Evolutionary conservation across 352 stramenopile genomes (phyloP).

Genomic region (Phytopythium vexans): DNA sequence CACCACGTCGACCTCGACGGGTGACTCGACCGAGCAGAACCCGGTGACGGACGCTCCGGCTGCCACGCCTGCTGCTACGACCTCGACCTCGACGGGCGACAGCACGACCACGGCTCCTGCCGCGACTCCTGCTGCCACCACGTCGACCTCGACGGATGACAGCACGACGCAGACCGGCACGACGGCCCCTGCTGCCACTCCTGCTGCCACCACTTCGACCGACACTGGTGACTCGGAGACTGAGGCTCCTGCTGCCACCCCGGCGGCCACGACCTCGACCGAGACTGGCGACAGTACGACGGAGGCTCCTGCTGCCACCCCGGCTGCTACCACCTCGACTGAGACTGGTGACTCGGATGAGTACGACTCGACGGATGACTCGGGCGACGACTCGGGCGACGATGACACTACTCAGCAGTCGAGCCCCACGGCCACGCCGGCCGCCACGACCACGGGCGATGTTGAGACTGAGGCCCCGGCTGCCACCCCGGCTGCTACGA

Average conservation of each 20-base stretch:
- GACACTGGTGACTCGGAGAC: slow-evolving; percentile 13
- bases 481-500: not conserved
- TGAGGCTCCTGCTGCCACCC: slow-evolving; percentile 9
- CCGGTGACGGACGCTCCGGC: too few relatives aligned
- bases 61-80: not conserved
- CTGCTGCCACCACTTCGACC: slow-evolving; percentile 10
- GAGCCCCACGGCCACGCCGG: slow-evolving; percentile 10
- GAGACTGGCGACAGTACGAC: not conserved
- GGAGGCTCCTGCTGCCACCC: slow-evolving; percentile 3
- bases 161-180: too few relatives aligned
- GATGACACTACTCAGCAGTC: slow-evolving; percentile 1
- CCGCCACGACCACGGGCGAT: not conserved
- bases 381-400: slow-evolving; percentile 1
- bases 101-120: too few relatives aligned
- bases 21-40: not conserved
- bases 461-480: slow-evolving; percentile 18
- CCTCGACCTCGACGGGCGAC: not conserved
- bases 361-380: slow-evolving; percentile 5
- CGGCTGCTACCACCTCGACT: slow-evolving; percentile 5
- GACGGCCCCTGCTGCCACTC: slow-evolving; percentile 2
- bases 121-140: too few relatives aligned
- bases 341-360: too few relatives aligned
- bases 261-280: slow-evolving; percentile 1
- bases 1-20: slow-evolving; percentile 5
- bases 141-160: slow-evolving; percentile 4